phyloP scores from a whole-genome alignment of 257 asterid genomes.

The Perilla frutescens region DNA sequence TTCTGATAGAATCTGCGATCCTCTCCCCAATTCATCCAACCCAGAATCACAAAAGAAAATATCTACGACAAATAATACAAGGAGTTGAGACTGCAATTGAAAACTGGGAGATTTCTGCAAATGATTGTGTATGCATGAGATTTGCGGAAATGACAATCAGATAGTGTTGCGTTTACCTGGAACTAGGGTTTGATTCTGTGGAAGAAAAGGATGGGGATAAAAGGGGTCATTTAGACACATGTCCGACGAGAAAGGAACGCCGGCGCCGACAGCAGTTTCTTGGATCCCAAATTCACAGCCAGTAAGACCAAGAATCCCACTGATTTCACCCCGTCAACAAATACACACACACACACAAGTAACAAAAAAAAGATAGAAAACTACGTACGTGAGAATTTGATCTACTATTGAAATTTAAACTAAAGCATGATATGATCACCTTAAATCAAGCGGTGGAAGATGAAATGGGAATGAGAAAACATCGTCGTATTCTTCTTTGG shows the following conservation, averaged over 20 bases:
- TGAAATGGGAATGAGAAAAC: constrained; percentile 46
- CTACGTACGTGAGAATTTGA: neutral
- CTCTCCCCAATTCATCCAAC: constrained; percentile 41
- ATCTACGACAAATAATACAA: constrained; percentile 27
- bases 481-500: constrained; percentile 49
- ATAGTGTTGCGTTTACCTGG: constrained; percentile 44
- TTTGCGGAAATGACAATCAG: too few relatives aligned
- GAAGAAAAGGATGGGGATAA: constrained; percentile 36
- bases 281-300: constrained; percentile 36
- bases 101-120: too few relatives aligned
- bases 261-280: constrained; percentile 34
- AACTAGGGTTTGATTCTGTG: constrained; percentile 23
- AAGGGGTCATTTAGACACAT: constrained; percentile 41
- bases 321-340: constrained; percentile 15
- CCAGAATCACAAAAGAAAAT: constrained; percentile 28
- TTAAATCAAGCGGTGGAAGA: constrained; percentile 54
- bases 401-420: neutral
- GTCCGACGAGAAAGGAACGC: constrained; percentile 37
- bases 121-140: too few relatives aligned
- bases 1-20: constrained; percentile 23
- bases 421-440: constrained; percentile 40
- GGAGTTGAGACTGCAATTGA: neutral
- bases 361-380: neutral
- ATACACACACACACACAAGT: neutral
- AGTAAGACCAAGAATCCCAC: constrained; percentile 33